Conservation (phyloP, 148 eudicot species). For the Chenopodium formosanum region DNA sequence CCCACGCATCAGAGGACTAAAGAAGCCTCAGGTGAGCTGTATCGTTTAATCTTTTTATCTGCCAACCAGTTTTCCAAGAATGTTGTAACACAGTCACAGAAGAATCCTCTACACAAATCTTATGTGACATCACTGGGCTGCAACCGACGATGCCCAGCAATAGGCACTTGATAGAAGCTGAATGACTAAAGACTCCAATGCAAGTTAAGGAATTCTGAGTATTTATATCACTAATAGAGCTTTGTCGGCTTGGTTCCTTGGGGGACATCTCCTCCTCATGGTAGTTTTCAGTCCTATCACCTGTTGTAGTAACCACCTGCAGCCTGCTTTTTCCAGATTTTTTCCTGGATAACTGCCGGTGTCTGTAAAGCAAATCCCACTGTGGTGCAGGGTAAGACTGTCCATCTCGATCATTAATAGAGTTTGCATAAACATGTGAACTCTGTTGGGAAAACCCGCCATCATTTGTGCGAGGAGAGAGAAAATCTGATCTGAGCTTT, state of each 20-base stretch:
- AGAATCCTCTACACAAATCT: constrained; percentile 88
- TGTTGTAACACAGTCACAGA: constrained; percentile 86
- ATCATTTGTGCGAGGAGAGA: constrained; percentile 69
- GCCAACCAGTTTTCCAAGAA: constrained; percentile 92
- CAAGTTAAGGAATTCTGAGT: constrained; percentile 40
- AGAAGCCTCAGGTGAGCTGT: constrained; percentile 89
- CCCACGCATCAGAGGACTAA: constrained; percentile 17
- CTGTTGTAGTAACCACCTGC: constrained; percentile 76
- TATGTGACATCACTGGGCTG: constrained; percentile 68
- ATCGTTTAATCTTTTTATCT: constrained; percentile 91
- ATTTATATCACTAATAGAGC: constrained; percentile 39
- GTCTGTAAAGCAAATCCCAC: constrained; percentile 73
- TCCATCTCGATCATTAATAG: constrained; percentile 49
- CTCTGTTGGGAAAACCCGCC: constrained; percentile 46
- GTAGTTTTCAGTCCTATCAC: constrained; percentile 48
- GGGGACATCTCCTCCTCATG: constrained; percentile 91
- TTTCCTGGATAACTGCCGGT: constrained; percentile 59
- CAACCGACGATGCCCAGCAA: constrained; percentile 86
- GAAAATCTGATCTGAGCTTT: constrained; percentile 62
- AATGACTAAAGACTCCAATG: constrained; percentile 82
- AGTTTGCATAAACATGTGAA: constrained; percentile 38
- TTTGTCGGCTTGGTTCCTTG: constrained; percentile 45
- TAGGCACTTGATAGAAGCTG: constrained; percentile 80
- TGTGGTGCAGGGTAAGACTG: constrained; percentile 47
- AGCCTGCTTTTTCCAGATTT: constrained; percentile 98